Percentiles rank a stretch among this genome's conserved stretches.
These are phyloP conservation scores for Macadamia tetraphylla DNA, from an alignment of 164 flowering plant species.

Conservation along the genomic window DNA sequence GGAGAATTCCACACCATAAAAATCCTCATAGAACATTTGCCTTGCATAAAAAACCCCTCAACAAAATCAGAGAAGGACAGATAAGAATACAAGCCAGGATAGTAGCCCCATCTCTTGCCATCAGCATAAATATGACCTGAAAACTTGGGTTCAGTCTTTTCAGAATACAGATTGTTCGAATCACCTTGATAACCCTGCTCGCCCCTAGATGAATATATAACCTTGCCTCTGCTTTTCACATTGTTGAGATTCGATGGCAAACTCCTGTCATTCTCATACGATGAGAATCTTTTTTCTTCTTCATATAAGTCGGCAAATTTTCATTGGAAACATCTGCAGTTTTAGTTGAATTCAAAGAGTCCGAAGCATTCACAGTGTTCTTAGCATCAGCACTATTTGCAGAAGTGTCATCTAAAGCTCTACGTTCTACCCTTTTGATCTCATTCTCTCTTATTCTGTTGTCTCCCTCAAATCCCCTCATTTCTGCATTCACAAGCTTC, in stretches of 20 bases:
- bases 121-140: conserved; percentile 47
- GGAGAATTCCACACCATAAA: conserved; percentile 98
- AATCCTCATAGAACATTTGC: conserved; percentile 57
- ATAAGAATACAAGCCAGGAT: conserved; percentile 56
- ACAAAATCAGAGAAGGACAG: conserved; percentile 70
- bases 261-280: conserved; percentile 4
- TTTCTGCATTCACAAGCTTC: conserved; percentile 1
- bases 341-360: conserved; percentile 3
- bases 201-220: background rate
- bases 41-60: conserved; percentile 61
- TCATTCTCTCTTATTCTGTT: conserved; percentile 11
- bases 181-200: conserved; percentile 1
- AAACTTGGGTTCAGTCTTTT: conserved; percentile 23
- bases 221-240: background rate
- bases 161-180: conserved; percentile 11
- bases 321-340: background rate
- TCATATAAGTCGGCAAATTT: background rate
- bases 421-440: conserved; percentile 31
- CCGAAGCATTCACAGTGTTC: conserved; percentile 1
- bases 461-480: conserved; percentile 4
- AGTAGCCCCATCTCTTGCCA: conserved; percentile 91
- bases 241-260: background rate
- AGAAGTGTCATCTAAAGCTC: conserved; percentile 33
- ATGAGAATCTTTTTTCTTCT: background rate
- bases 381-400: background rate